Percentiles rank a stretch among this genome's conserved stretches.
phyloP scores from a whole-genome alignment of 116 monocot species.

The Dioscorea cayenensis region DNA sequence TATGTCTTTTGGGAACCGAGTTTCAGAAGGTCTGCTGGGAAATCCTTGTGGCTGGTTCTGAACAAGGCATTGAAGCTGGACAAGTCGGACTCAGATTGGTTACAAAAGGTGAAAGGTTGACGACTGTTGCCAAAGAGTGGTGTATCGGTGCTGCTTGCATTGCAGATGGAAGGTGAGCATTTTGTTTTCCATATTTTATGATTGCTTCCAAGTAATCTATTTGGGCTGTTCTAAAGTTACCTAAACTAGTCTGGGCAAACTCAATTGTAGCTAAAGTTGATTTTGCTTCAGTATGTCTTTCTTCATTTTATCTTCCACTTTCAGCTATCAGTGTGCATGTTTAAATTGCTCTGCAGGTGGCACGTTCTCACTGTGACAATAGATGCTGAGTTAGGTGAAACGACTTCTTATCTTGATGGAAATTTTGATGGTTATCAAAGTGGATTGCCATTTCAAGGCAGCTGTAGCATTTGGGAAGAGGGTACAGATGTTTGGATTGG shows the following conservation, averaged over 20 bases:
- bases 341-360: slow-evolving; percentile 59
- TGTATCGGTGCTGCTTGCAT: slow-evolving; percentile 81
- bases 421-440: slow-evolving; percentile 87
- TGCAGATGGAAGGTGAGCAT: slow-evolving; percentile 93
- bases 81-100: slow-evolving; percentile 93
- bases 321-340: neutral
- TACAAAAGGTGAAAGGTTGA: slow-evolving; percentile 79
- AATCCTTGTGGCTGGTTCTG: slow-evolving; percentile 94
- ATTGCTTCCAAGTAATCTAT: neutral
- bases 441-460: slow-evolving; percentile 54
- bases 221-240: neutral
- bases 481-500: slow-evolving; percentile 96
- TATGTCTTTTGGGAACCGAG: slow-evolving; percentile 95
- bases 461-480: slow-evolving; percentile 59
- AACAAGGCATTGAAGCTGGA: slow-evolving; percentile 99
- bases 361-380: slow-evolving; percentile 90
- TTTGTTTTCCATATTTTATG: neutral
- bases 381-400: slow-evolving; percentile 86
- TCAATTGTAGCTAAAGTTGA: neutral
- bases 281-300: neutral
- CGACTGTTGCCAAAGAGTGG: slow-evolving; percentile 93
- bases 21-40: slow-evolving; percentile 93
- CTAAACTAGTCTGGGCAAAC: neutral
- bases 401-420: slow-evolving; percentile 83
- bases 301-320: neutral